A percentile compares a stretch with the other conserved stretches of the same genome.
These are phyloP conservation scores for Scenedesmus sp. DNA, from an alignment of 163 green algal species.

Conservation along the genomic window DNA sequence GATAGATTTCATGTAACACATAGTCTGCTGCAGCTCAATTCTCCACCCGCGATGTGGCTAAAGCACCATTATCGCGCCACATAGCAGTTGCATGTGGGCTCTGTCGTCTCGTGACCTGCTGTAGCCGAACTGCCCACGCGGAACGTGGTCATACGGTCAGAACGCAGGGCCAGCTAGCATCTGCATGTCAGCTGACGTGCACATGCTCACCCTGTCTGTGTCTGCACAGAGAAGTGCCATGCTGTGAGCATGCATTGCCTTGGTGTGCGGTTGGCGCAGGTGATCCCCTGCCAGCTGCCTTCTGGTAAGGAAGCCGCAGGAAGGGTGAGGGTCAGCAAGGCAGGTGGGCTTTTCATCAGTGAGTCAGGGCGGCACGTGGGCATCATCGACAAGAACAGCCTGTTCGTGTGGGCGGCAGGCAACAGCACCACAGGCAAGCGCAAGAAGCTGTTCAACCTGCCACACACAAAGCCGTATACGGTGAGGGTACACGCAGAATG, in stretches of 20 bases:
- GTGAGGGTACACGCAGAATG: constrained; percentile 43
- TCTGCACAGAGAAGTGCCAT: neutral
- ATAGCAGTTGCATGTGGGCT: too few species aligned
- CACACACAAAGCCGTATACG: constrained; percentile 80
- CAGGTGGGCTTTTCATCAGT: constrained; percentile 31
- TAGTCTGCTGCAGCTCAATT: too few species aligned
- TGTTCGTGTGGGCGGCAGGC: constrained; percentile 75
- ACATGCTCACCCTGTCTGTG: constrained; percentile 1
- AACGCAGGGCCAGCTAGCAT: too few species aligned
- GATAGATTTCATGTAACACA: too few species aligned
- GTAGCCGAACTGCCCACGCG: neutral
- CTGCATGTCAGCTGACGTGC: too few species aligned
- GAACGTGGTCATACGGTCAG: too few species aligned
- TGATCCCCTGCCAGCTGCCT: constrained; percentile 29
- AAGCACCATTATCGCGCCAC: too few species aligned
- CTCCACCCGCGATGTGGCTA: too few species aligned
- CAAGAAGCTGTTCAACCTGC: constrained; percentile 71
- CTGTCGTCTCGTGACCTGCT: too few species aligned
- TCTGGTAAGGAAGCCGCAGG: neutral
- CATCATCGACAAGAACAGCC: constrained; percentile 72
- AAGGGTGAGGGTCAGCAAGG: constrained; percentile 36
- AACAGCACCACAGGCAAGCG: neutral
- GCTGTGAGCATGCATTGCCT: neutral
- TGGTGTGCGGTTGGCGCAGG: neutral
- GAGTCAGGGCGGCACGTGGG: constrained; percentile 60